Percentiles rank a stretch among this genome's conserved stretches.
These are phyloP conservation scores for Coemansia sp. DNA, from an alignment of 192 early-diverging fungal species.

Conservation along the genomic window DNA sequence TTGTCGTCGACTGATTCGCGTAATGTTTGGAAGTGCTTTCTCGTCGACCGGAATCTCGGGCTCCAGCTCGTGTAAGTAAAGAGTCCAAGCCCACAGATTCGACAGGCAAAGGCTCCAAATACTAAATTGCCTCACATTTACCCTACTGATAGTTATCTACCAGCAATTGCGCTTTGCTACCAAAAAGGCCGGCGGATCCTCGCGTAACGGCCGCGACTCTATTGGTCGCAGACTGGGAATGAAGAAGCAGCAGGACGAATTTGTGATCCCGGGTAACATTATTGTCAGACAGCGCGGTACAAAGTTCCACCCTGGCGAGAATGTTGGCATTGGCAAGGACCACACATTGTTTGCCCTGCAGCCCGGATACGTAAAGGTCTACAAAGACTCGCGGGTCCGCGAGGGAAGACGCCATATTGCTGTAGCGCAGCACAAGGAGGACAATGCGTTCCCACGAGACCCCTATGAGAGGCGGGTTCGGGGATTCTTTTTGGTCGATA, in stretches of 20 bases:
- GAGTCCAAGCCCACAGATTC: not conserved
- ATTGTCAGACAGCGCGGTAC: slow-evolving; percentile 80
- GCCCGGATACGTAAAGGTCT: slow-evolving; percentile 74
- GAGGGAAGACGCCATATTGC: slow-evolving; percentile 66
- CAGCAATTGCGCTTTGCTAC: slow-evolving; percentile 72
- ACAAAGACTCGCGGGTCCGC: slow-evolving; percentile 61
- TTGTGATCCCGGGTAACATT: slow-evolving; percentile 74
- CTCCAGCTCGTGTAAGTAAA: slow-evolving; percentile 1
- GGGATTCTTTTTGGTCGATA: slow-evolving; percentile 67
- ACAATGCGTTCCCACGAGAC: slow-evolving; percentile 59
- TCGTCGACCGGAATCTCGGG: not conserved
- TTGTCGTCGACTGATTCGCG: not conserved
- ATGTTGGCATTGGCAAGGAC: slow-evolving; percentile 77
- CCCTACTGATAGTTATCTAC: slow-evolving; percentile 9
- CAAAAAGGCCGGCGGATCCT: slow-evolving; percentile 75
- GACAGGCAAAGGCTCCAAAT: not conserved
- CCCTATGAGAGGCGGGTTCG: slow-evolving; percentile 63
- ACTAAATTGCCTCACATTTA: not conserved
- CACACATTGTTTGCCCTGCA: slow-evolving; percentile 72
- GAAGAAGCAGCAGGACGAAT: slow-evolving; percentile 67
- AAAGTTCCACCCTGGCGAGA: slow-evolving; percentile 74
- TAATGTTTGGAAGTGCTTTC: not conserved
- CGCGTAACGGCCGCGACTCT: slow-evolving; percentile 76
- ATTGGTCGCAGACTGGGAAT: slow-evolving; percentile 74
- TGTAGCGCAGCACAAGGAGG: slow-evolving; percentile 61